Conservation (phyloP, 345 rosid genomes). For the Ailanthus altissimus region DNA sequence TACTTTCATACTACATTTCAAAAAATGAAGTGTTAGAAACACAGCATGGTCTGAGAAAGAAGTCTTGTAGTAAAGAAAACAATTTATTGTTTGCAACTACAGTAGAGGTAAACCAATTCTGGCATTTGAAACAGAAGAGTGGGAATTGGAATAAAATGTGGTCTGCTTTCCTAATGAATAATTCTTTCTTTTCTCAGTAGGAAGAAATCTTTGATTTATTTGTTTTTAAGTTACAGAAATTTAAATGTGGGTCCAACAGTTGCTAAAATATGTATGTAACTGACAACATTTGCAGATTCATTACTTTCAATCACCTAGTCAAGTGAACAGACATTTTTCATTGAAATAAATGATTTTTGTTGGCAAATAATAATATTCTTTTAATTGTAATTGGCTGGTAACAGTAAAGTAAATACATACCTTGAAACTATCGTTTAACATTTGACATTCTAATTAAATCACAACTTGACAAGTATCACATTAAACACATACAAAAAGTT, state of each 20-base stretch:
- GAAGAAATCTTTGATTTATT: not conserved
- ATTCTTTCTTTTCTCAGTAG: not conserved
- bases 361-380: not conserved
- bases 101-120: not conserved
- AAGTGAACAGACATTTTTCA: not conserved
- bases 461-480: not conserved
- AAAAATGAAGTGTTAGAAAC: constrained; percentile 26
- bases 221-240: not conserved
- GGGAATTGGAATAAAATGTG: constrained; percentile 1
- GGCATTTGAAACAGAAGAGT: not conserved
- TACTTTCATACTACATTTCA: constrained; percentile 76
- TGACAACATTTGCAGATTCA: not conserved
- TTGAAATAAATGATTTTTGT: not conserved
- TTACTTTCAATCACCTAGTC: not conserved
- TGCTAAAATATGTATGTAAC: not conserved
- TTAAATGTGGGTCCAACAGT: not conserved
- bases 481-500: not conserved
- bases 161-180: not conserved
- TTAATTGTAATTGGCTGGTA: not conserved
- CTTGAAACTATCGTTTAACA: not conserved
- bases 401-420: not conserved
- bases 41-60: not conserved
- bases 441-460: not conserved
- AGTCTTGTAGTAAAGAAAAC: not conserved
- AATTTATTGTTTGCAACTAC: not conserved